Evolutionary conservation across 352 stramenopile genomes (phyloP).

Genomic region (Aphanomyces invadans): DNA sequence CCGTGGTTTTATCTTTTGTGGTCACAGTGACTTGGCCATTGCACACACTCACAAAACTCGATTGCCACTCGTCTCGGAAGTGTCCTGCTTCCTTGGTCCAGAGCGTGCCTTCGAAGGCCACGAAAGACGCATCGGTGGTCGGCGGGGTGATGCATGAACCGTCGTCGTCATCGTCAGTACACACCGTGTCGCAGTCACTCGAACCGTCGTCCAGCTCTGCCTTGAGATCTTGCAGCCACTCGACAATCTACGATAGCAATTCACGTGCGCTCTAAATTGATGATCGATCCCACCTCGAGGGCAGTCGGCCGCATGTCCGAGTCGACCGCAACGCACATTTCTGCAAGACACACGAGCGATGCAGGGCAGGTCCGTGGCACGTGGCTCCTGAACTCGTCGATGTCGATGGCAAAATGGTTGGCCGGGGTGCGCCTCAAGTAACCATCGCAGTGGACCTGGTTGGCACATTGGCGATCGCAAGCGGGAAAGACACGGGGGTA

Average conservation of each 20-base stretch:
- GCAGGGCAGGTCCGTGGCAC: conserved; percentile 50
- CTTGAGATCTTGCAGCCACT: conserved; percentile 23
- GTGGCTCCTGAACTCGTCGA: conserved; percentile 53
- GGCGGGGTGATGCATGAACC: neutral
- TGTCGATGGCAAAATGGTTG: conserved; percentile 57
- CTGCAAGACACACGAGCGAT: conserved; percentile 43
- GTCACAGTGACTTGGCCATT: no score
- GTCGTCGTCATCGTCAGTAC: neutral
- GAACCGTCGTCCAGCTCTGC: neutral
- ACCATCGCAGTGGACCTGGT: conserved; percentile 50
- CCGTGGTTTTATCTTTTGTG: no score
- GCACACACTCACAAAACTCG: no score
- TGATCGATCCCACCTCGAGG: conserved; percentile 24
- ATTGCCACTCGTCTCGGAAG: no score
- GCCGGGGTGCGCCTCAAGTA: conserved; percentile 78
- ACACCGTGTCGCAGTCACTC: neutral
- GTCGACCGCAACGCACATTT: conserved; percentile 69
- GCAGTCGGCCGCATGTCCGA: conserved; percentile 44
- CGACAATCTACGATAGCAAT: neutral
- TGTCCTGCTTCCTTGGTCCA: no score
- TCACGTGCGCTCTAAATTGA: neutral
- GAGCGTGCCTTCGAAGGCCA: neutral
- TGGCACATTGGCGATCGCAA: neutral
- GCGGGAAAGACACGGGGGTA: neutral
- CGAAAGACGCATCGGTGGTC: neutral